Conservation (phyloP, 805 yeast species). For the Lipomyces starkeyi region DNA sequence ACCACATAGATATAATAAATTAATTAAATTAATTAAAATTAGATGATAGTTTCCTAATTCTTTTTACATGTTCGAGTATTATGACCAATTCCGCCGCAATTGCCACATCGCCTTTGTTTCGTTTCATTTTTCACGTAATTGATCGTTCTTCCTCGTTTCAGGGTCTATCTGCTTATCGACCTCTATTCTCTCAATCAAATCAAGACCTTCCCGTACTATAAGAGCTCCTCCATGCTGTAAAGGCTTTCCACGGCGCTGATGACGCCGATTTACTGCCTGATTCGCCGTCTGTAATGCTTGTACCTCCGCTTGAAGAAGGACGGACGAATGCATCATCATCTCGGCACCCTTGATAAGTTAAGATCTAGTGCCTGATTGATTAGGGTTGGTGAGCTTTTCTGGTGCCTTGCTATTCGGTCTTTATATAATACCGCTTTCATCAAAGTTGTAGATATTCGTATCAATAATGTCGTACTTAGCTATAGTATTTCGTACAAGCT, state of each 20-base stretch:
- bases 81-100: slow-evolving; percentile 6
- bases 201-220: neutral
- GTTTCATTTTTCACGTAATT: neutral
- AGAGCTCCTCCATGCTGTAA: neutral
- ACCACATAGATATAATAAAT: neutral
- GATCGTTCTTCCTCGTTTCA: neutral
- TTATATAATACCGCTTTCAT: no score
- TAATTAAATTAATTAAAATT: neutral
- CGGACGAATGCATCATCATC: slow-evolving; percentile 6
- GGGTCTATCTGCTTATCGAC: neutral
- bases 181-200: neutral
- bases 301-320: no score
- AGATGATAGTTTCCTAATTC: neutral
- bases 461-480: no score
- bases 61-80: neutral
- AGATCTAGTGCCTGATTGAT: neutral
- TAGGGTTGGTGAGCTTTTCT: slow-evolving; percentile 3
- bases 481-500: slow-evolving; percentile 2
- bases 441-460: no score
- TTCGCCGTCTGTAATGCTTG: neutral
- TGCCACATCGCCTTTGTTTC: slow-evolving; percentile 5
- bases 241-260: neutral
- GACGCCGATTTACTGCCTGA: neutral
- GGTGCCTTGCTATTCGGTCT: slow-evolving; percentile 1
- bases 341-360: neutral